Evolutionary conservation across 1,284 basidiomycete species (phyloP).

Genomic region (Rhodotorula sp.): DNA sequence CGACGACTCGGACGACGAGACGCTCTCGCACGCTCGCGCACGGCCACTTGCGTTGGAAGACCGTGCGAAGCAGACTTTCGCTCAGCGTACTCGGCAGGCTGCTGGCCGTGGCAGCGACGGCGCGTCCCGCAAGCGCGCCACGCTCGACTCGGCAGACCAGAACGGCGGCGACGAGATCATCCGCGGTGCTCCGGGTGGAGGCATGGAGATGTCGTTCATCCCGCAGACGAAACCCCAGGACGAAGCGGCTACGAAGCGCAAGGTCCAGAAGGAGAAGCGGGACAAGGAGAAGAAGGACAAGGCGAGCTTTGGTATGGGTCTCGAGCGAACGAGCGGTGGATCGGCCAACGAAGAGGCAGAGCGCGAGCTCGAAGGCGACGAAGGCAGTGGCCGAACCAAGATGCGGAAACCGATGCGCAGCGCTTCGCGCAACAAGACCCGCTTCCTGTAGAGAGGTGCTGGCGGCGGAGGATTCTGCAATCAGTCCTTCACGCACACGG

Average conservation of each 20-base stretch:
- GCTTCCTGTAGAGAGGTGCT: constrained; percentile 16
- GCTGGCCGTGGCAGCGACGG: not conserved
- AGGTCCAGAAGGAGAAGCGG: constrained; percentile 58
- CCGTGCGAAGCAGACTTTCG: constrained; percentile 39
- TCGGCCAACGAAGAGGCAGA: constrained; percentile 15
- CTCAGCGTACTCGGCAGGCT: constrained; percentile 33
- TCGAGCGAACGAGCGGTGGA: constrained; percentile 67
- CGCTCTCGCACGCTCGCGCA: constrained; percentile 22
- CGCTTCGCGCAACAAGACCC: constrained; percentile 32
- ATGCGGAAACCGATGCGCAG: constrained; percentile 34
- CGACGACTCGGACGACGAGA: constrained; percentile 38
- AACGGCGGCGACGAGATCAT: constrained; percentile 23
- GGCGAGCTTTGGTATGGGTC: constrained; percentile 70
- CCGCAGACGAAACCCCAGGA: constrained; percentile 48
- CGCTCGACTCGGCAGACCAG: not conserved
- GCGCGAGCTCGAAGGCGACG: constrained; percentile 32
- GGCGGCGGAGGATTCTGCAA: not conserved
- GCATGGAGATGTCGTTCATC: constrained; percentile 57
- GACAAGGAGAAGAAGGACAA: constrained; percentile 57
- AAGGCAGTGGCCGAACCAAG: constrained; percentile 29
- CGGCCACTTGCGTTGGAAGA: constrained; percentile 21
- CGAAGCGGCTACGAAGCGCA: constrained; percentile 49
- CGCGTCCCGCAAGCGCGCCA: constrained; percentile 19
- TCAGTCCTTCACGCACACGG: not conserved
- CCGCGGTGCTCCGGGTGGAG: constrained; percentile 49